Evolutionary conservation across 805 yeast species (phyloP).

Genomic region (Barnettozyma vustinii): DNA sequence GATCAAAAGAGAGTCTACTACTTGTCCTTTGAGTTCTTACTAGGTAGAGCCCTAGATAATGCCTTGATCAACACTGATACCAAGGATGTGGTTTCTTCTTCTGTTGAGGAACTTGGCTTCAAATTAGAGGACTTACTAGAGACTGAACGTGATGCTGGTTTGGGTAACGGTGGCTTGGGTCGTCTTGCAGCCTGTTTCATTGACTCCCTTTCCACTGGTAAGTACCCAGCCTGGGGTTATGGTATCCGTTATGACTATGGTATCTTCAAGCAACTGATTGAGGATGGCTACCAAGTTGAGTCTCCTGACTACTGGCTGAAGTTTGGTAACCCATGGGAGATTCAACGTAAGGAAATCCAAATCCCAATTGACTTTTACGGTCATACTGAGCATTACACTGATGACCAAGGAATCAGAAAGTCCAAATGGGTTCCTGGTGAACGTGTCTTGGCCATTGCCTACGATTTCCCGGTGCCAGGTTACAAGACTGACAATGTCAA

Average conservation of each 20-base stretch:
- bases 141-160: conserved; percentile 89
- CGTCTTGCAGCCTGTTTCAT: conserved; percentile 92
- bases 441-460: conserved; percentile 82
- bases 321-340: conserved; percentile 90
- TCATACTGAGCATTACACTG: conserved; percentile 40
- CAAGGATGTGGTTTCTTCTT: conserved; percentile 50
- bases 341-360: conserved; percentile 78
- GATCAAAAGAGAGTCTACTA: conserved; percentile 86
- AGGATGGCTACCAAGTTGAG: conserved; percentile 92
- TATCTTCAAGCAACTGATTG: conserved; percentile 82
- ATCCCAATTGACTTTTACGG: conserved; percentile 92
- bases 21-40: conserved; percentile 78
- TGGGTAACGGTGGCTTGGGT: conserved; percentile 95
- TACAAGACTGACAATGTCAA: conserved; percentile 77
- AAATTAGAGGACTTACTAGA: conserved; percentile 78
- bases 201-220: conserved; percentile 80
- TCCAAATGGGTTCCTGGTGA: conserved; percentile 87
- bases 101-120: conserved; percentile 75
- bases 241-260: conserved; percentile 93
- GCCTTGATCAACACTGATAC: conserved; percentile 78
- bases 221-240: conserved; percentile 95
- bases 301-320: conserved; percentile 93
- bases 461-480: conserved; percentile 92
- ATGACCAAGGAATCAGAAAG: conserved; percentile 46
- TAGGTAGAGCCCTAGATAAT: conserved; percentile 95